phyloP scores from a whole-genome alignment of 805 yeast genomes.

The Danielia oregonensis region DNA sequence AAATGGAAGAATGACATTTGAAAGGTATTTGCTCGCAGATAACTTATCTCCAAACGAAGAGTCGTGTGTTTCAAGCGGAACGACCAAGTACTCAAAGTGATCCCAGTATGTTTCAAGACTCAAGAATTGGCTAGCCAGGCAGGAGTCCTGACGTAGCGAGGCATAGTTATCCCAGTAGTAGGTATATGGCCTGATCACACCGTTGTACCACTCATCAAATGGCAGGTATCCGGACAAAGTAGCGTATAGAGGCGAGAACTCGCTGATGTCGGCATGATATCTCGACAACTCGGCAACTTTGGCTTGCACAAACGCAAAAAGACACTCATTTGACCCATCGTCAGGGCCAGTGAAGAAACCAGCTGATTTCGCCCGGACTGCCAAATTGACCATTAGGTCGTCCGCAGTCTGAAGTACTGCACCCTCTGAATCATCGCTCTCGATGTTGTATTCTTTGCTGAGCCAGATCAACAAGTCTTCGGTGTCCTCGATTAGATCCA shows the following conservation, averaged over 20 bases:
- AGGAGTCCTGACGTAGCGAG: conserved; percentile 3
- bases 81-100: conserved; percentile 20
- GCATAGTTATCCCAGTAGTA: conserved; percentile 29
- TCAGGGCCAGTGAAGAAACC: not conserved
- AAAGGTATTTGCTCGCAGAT: conserved; percentile 21
- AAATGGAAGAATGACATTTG: conserved; percentile 27
- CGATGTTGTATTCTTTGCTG: conserved; percentile 1
- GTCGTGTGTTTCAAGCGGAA: conserved; percentile 17
- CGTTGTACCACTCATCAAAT: conserved; percentile 26
- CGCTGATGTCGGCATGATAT: conserved; percentile 15
- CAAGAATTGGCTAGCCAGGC: conserved; percentile 10
- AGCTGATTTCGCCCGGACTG: not conserved
- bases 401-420: conserved; percentile 8
- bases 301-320: conserved; percentile 11
- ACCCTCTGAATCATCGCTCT: not conserved
- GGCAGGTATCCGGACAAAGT: conserved; percentile 10
- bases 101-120: conserved; percentile 10
- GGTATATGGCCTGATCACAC: conserved; percentile 24
- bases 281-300: conserved; percentile 11
- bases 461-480: conserved; percentile 9
- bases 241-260: conserved; percentile 14
- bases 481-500: conserved; percentile 8
- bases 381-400: conserved; percentile 4
- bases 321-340: not conserved
- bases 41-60: conserved; percentile 11